Percentiles rank a stretch among this genome's conserved stretches.
Evolutionary conservation across 495 filamentous ascomycete species (phyloP).

Genomic region (Aspergillus carlsbadensis): DNA sequence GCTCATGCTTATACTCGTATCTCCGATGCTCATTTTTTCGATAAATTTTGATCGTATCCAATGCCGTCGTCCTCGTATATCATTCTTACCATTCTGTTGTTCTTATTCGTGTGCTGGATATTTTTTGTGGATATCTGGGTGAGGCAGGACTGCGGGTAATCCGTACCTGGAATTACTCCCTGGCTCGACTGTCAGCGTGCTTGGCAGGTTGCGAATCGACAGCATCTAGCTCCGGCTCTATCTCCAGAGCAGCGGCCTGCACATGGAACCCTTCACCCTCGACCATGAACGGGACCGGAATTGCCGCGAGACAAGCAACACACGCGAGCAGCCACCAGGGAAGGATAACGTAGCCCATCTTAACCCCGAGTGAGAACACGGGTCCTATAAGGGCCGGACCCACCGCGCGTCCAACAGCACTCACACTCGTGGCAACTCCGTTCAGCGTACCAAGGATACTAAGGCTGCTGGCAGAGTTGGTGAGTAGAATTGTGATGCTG

Average conservation of each 20-base stretch:
- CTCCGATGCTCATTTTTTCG: not conserved
- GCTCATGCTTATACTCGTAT: not conserved
- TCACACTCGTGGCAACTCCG: conserved; percentile 77
- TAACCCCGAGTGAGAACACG: conserved; percentile 69
- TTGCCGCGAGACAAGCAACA: conserved; percentile 58
- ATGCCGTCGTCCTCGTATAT: not conserved
- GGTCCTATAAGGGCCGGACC: conserved; percentile 70
- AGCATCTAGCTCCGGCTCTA: conserved; percentile 21
- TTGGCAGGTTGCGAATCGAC: conserved; percentile 7
- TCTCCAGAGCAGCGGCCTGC: conserved; percentile 13
- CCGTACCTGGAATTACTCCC: not conserved
- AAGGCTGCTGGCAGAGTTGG: conserved; percentile 76
- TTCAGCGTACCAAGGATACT: conserved; percentile 84
- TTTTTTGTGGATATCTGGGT: too few relatives aligned
- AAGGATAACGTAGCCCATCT: conserved; percentile 66
- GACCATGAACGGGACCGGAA: conserved; percentile 68
- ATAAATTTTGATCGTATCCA: not conserved
- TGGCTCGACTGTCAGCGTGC: not conserved
- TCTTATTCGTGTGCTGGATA: not conserved
- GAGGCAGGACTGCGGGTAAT: too few relatives aligned
- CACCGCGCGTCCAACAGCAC: conserved; percentile 71
- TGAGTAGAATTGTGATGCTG: conserved; percentile 82
- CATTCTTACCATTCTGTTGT: too few relatives aligned
- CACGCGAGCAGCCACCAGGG: conserved; percentile 74
- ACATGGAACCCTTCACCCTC: conserved; percentile 73